These are phyloP conservation scores for Nectriaceae sp. DNA, from an alignment of 2,329 filamentous ascomycete genomes.

Conservation along the genomic window DNA sequence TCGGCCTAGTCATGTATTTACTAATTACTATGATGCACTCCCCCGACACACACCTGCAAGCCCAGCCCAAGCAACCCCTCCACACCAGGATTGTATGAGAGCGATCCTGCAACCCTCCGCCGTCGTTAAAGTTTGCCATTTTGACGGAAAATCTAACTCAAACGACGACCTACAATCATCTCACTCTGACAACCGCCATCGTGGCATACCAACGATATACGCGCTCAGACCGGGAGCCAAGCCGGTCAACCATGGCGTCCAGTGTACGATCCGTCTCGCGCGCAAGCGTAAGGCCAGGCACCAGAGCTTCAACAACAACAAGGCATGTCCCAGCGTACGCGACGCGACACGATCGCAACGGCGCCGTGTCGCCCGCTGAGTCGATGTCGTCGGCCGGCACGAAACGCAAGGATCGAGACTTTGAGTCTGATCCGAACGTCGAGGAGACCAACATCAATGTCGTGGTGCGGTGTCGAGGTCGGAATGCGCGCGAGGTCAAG, in stretches of 20 bases:
- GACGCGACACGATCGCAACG: slow-evolving; percentile 29
- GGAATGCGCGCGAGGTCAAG: slow-evolving; percentile 87
- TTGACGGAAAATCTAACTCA: neutral
- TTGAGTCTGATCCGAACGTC: slow-evolving; percentile 62
- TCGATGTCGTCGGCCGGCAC: slow-evolving; percentile 55
- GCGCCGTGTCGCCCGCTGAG: slow-evolving; percentile 68
- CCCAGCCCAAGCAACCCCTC: slow-evolving; percentile 24
- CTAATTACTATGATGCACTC: slow-evolving; percentile 23
- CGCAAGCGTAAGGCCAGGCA: slow-evolving; percentile 26
- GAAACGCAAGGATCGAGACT: slow-evolving; percentile 88
- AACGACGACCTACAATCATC: slow-evolving; percentile 10
- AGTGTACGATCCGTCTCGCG: slow-evolving; percentile 26
- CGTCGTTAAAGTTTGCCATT: neutral
- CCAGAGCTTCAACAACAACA: slow-evolving; percentile 25
- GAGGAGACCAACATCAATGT: slow-evolving; percentile 98
- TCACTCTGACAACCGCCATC: slow-evolving; percentile 23
- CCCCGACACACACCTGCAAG: slow-evolving; percentile 6
- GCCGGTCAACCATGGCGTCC: slow-evolving; percentile 36
- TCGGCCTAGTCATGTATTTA: slow-evolving; percentile 16
- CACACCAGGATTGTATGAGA: slow-evolving; percentile 16
- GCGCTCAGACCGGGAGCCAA: slow-evolving; percentile 40
- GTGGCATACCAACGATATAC: slow-evolving; percentile 38
- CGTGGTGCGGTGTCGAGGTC: slow-evolving; percentile 89
- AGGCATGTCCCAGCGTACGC: slow-evolving; percentile 25
- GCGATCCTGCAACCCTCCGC: neutral